A percentile compares a stretch with the other conserved stretches of the same genome.
Evolutionary conservation across 2,329 filamentous ascomycete species (phyloP).

Genomic region (Fusarium austroafricanum): DNA sequence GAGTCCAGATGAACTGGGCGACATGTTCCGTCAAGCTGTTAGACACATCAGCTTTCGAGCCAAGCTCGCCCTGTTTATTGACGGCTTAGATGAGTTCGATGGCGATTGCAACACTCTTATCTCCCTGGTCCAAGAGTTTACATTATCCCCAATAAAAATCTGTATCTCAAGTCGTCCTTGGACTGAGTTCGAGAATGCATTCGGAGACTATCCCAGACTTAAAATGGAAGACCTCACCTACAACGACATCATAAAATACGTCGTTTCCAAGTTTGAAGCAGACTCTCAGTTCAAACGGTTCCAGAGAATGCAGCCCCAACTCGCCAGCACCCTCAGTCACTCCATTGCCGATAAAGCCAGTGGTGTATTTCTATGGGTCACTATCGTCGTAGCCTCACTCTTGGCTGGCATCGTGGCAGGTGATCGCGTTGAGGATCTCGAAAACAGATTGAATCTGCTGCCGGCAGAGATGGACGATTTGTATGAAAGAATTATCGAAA

Average conservation of each 20-base stretch:
- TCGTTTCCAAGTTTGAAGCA: not conserved
- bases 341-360: not conserved
- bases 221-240: conserved; percentile 8
- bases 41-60: not conserved
- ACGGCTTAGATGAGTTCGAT: conserved; percentile 19
- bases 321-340: not conserved
- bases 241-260: not conserved
- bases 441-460: not conserved
- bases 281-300: not conserved
- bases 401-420: conserved; percentile 2
- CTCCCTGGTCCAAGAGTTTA: not conserved
- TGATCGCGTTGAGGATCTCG: conserved; percentile 1
- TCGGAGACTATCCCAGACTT: not conserved
- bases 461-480: not conserved
- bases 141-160: not conserved
- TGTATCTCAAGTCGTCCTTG: conserved; percentile 22
- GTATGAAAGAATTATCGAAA: not conserved
- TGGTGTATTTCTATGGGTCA: conserved; percentile 14
- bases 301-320: not conserved
- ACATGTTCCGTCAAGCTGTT: conserved; percentile 3
- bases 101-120: not conserved
- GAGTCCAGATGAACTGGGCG: not conserved
- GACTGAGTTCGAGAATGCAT: conserved; percentile 14
- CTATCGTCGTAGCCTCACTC: conserved; percentile 8
- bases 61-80: conserved; percentile 10